Base-by-base conservation (phyloP, 169 alveolate species). In the Plasmodium fragile region DNA sequence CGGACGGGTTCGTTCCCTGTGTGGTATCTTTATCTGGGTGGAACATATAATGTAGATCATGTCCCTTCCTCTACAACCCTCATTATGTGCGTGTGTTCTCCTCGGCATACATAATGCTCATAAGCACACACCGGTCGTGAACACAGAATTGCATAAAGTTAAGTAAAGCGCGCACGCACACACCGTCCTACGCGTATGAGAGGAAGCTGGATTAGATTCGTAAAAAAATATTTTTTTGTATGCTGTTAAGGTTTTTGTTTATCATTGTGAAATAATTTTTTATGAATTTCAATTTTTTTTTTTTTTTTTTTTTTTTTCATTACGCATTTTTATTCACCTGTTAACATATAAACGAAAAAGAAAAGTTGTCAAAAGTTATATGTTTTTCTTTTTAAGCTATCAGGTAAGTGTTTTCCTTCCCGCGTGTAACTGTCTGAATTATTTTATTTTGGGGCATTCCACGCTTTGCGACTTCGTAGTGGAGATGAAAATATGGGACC, bases 201-300 rank as follows among this genome's bases (percentile, higher is more conserved):
- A 83, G 55, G 73, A 43, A n/a, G 30, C 52, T 34, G 34, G 25
- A 83, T 70, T 69, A 41, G 13, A 49, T 49, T 49, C 59, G 59
- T 49, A 41, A 83, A 36, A 36, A 69, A 83, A 41, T 69, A 85
- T 85, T 85, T 85, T 85, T 85, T 85, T 85, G 93, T 83, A 72
- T 49, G 83, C 93, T 85, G 43, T 85, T 82, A 82, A 82, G 92
- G 92, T 85, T 85, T 85, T 85, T 85, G 93, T 85, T 85, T 85
- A 85, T 75, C 59, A 85, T 85, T 85, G 72, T 85, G 93, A 85
- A 85, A 85, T 52, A 85, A 52, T 53, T 83, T 83, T 83, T 83
- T 83, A 83, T 83, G 53, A 83, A 43, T 73, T 83, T 83, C 71
- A 83, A 82, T 82, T 59, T 82, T 82, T 59, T 83, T 70, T 83